phyloP scores from a whole-genome alignment of 495 filamentous ascomycete species.

The Letharia columbiana region DNA sequence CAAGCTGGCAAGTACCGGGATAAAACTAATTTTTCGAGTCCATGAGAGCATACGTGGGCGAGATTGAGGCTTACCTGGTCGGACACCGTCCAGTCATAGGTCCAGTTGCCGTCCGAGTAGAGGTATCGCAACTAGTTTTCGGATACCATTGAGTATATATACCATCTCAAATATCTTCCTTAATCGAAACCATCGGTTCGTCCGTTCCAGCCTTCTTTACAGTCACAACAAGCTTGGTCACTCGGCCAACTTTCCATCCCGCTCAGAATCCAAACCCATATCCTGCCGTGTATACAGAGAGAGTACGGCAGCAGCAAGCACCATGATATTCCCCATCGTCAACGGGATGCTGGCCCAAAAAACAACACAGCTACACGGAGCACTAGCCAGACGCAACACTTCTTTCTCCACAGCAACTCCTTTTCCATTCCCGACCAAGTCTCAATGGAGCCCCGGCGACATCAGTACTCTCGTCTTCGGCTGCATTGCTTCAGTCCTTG shows the following conservation, averaged over 20 bases:
- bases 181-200: background rate
- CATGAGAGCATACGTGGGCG: too few relatives aligned
- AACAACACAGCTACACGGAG: background rate
- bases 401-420: background rate
- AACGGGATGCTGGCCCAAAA: background rate
- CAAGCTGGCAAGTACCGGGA: too few relatives aligned
- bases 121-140: background rate
- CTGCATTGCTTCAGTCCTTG: slow-evolving; percentile 9
- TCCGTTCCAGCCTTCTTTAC: background rate
- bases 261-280: too few relatives aligned
- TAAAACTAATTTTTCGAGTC: too few relatives aligned
- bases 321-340: background rate
- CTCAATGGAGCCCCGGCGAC: slow-evolving; percentile 4
- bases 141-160: background rate
- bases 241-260: background rate
- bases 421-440: background rate
- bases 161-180: background rate
- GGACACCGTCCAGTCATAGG: background rate
- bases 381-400: background rate
- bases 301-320: background rate
- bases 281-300: too few relatives aligned
- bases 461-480: slow-evolving; percentile 5
- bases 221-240: background rate
- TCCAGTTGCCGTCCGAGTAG: background rate
- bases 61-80: too few relatives aligned